These are phyloP conservation scores for Lentinula sp. DNA, from an alignment of 768 basidiomycete genomes.

Conservation along the genomic window DNA sequence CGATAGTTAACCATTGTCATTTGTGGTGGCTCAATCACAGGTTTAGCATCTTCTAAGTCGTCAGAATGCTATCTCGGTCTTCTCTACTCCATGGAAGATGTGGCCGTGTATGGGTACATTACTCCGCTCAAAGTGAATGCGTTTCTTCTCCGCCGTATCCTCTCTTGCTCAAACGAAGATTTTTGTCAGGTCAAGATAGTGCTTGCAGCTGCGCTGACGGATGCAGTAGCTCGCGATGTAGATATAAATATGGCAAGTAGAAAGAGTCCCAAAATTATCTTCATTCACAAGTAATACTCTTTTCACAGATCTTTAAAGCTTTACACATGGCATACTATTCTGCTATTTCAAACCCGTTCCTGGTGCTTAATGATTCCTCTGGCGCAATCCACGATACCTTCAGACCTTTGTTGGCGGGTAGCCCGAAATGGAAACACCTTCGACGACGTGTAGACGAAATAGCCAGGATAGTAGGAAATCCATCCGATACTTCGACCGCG, in stretches of 20 bases:
- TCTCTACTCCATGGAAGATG: slow-evolving; percentile 87
- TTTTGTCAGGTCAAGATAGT: slow-evolving; percentile 47
- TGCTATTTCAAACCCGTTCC: slow-evolving; percentile 82
- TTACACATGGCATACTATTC: slow-evolving; percentile 84
- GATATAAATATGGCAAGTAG: slow-evolving; percentile 68
- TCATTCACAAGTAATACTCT: neutral
- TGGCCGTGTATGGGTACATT: slow-evolving; percentile 88
- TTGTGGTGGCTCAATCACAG: slow-evolving; percentile 21
- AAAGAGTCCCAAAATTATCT: neutral
- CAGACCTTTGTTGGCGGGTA: slow-evolving; percentile 53
- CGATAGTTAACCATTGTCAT: neutral
- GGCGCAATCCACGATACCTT: slow-evolving; percentile 47
- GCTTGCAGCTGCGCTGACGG: slow-evolving; percentile 70
- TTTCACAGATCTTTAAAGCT: slow-evolving; percentile 79
- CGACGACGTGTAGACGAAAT: slow-evolving; percentile 72
- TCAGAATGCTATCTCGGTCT: slow-evolving; percentile 81
- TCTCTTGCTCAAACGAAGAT: neutral
- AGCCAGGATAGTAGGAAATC: slow-evolving; percentile 48
- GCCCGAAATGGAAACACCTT: slow-evolving; percentile 64
- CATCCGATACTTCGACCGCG: slow-evolving; percentile 18
- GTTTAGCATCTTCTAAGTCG: slow-evolving; percentile 46
- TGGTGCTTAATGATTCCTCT: slow-evolving; percentile 49
- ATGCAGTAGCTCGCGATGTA: slow-evolving; percentile 73
- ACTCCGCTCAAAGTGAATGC: slow-evolving; percentile 72
- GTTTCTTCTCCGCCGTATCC: neutral